Conservation (phyloP, 495 filamentous ascomycete genomes). For the Xylaria scruposa region DNA sequence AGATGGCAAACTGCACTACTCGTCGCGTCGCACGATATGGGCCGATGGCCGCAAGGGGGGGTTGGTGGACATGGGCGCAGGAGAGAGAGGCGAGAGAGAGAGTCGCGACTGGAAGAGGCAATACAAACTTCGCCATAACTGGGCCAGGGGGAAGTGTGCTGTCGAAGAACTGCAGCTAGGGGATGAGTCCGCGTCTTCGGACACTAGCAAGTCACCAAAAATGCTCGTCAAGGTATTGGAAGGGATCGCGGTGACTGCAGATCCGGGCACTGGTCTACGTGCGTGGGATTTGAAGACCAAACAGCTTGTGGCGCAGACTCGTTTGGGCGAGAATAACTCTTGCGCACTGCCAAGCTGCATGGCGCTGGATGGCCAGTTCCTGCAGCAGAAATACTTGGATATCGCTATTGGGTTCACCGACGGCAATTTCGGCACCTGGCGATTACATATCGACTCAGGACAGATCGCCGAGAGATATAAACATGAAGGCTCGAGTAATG, state of each 20-base stretch:
- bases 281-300: conserved; percentile 77
- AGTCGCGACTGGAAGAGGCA: conserved; percentile 80
- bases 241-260: conserved; percentile 80
- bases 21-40: conserved; percentile 80
- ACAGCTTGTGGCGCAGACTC: conserved; percentile 57
- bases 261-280: conserved; percentile 69
- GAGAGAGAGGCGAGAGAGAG: conserved; percentile 57
- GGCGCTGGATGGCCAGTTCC: conserved; percentile 60
- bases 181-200: conserved; percentile 27
- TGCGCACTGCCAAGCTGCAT: conserved; percentile 67
- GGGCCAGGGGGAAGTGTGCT: conserved; percentile 82
- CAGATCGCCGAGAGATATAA: conserved; percentile 58
- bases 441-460: conserved; percentile 53
- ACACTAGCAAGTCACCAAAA: conserved; percentile 32
- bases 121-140: conserved; percentile 91
- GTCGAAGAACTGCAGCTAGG: conserved; percentile 76
- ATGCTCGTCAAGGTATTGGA: conserved; percentile 75
- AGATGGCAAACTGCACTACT: conserved; percentile 63
- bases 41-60: conserved; percentile 65
- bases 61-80: conserved; percentile 50
- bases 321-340: conserved; percentile 37
- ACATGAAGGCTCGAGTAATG: conserved; percentile 63
- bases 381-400: conserved; percentile 48
- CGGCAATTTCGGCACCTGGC: conserved; percentile 76
- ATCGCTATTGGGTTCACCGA: conserved; percentile 78